Evolutionary conservation across 768 basidiomycete species (phyloP), one percentile per base, ranked within the genome.

Genomic region (Lentinula lateritia): DNA sequence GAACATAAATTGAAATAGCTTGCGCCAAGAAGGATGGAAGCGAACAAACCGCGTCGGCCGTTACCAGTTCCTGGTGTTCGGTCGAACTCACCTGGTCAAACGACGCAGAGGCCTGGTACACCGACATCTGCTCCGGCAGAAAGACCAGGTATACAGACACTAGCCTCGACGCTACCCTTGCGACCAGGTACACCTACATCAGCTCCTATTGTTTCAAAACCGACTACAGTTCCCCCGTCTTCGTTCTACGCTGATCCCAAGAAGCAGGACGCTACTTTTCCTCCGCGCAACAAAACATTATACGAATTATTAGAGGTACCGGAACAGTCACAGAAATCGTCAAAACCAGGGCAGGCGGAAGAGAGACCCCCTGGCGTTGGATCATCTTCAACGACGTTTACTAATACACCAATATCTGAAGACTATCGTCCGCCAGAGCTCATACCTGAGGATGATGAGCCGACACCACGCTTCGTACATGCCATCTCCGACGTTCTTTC

Each of bases 391-490:
- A 81, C 82, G 5, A 68, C 73, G 7, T 78, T 78, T 66, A 64
- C 75, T 5, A 62, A 75, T 8, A 71, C 76, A 16, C 61, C 65
- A 18, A 6, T 72, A 38, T 76, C 79, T 3, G 53, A 54, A 38
- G 53, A 54, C n/a, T 54, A 54, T 54, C 53, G 53, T 39, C 34
- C 53, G 3, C 53, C 53, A 20, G 53, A 54, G 53, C 18, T 54
- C 16, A 54, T 54, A 15, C 34, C 53, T 9, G 58, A 72, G 39
- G 64, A 67, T 43, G 71, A 69, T 46, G 67, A 71, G 12, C 63
- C 73, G 15, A 73, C 70, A 18, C 85, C 77, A 69, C 80, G 83
- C 32, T 84, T 87, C 68, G 83, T 85, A 0, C 83, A 86, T 66
- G 74, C 83, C 10, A 76, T 86, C 2, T 67, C 71, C 34, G 83